A percentile compares a stretch with the other conserved stretches of the same genome.
Conservation (phyloP, 495 filamentous ascomycete species). For the Penicillium waksmanii region DNA sequence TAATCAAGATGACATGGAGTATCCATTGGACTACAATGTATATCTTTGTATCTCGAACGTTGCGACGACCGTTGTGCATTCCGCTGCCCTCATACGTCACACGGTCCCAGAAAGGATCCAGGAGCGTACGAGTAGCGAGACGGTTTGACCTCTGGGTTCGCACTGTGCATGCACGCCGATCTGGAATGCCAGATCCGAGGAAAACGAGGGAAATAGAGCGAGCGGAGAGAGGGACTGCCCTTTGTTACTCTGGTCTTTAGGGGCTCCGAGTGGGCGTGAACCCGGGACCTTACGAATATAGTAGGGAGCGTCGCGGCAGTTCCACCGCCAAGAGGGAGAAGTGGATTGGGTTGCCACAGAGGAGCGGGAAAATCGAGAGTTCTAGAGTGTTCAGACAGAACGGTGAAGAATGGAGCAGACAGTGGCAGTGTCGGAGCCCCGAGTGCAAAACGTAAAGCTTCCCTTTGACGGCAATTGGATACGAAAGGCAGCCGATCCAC, state of each 20-base stretch:
- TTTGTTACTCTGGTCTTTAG: too few relatives aligned
- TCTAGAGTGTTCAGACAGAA: neutral
- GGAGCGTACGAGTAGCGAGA: neutral
- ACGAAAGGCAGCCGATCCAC: neutral
- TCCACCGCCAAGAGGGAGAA: conserved; percentile 16
- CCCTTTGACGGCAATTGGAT: conserved; percentile 3
- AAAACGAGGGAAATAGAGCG: too few relatives aligned
- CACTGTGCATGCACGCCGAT: neutral
- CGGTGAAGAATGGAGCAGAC: neutral
- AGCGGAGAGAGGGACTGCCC: too few relatives aligned
- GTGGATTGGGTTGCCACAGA: neutral
- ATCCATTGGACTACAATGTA: neutral
- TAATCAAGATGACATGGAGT: neutral
- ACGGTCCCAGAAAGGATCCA: neutral
- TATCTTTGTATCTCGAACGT: too few relatives aligned
- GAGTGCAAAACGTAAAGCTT: too few relatives aligned
- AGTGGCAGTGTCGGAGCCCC: neutral
- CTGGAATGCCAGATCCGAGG: neutral
- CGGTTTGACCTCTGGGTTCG: neutral
- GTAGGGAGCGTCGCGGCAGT: conserved; percentile 16
- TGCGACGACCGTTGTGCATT: neutral
- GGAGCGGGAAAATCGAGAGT: neutral
- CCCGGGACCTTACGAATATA: conserved; percentile 20
- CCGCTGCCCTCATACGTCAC: neutral
- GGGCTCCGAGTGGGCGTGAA: neutral